Evolutionary conservation across 495 filamentous ascomycete species (phyloP).

Genomic region (Xylaria curta): DNA sequence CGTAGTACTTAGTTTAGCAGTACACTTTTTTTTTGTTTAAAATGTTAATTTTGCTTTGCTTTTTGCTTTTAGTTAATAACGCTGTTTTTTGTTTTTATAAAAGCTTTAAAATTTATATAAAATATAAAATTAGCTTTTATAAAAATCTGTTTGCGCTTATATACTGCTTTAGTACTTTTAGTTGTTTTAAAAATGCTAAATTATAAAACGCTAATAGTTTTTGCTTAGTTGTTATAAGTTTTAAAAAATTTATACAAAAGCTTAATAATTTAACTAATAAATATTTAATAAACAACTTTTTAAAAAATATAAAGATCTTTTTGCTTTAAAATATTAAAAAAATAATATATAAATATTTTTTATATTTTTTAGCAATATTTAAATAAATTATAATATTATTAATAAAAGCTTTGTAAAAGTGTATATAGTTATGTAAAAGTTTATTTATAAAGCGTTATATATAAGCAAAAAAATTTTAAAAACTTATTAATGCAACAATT

Average conservation of each 20-base stretch:
- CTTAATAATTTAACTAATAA: not conserved
- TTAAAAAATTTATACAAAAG: not conserved
- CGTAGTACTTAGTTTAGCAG: not conserved
- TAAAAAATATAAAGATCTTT: not conserved
- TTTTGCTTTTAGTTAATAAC: not conserved
- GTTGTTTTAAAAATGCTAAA: not conserved
- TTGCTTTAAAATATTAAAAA: not conserved
- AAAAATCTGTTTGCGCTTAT: not conserved
- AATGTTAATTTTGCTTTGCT: not conserved
- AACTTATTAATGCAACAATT: not conserved
- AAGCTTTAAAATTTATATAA: not conserved
- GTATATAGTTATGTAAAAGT: not conserved
- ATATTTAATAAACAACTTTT: not conserved
- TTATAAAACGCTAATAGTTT: not conserved
- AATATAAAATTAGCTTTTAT: not conserved
- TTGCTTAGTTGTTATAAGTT: not conserved
- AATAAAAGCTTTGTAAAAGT: not conserved
- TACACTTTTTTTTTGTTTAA: not conserved
- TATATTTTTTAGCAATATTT: not conserved
- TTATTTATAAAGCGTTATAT: not conserved
- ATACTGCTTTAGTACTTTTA: not conserved
- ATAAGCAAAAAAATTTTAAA: not conserved
- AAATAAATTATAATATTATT: conserved; percentile 2
- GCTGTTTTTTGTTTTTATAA: conserved; percentile 1
- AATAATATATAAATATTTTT: not conserved